Conservation (phyloP, 768 basidiomycete species). For the Tremella fuciformis region DNA sequence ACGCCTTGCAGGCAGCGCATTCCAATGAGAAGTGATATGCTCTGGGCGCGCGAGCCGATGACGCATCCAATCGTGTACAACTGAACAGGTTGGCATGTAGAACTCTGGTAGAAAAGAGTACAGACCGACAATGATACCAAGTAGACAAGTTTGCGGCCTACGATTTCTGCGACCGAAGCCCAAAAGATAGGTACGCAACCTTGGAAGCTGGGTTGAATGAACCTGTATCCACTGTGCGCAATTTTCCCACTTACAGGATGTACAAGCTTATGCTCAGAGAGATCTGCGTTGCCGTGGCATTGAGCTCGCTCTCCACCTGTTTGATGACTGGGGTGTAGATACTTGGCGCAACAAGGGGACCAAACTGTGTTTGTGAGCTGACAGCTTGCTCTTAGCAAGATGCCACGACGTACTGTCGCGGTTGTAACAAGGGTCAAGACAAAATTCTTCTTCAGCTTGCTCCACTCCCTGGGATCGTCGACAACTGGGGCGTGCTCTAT, state of each 20-base stretch:
- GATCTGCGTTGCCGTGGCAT: slow-evolving; percentile 48
- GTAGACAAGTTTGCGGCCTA: too few species aligned
- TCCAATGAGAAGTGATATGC: slow-evolving; percentile 47
- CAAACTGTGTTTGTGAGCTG: slow-evolving; percentile 33
- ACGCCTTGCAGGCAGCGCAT: slow-evolving; percentile 49
- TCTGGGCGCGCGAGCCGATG: slow-evolving; percentile 41
- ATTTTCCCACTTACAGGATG: slow-evolving; percentile 42
- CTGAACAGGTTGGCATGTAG: too few species aligned
- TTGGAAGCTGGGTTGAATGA: slow-evolving; percentile 27
- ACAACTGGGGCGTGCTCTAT: slow-evolving; percentile 53
- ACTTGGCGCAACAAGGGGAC: slow-evolving; percentile 48
- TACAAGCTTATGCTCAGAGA: slow-evolving; percentile 49
- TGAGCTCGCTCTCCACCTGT: slow-evolving; percentile 42
- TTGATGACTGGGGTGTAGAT: slow-evolving; percentile 53
- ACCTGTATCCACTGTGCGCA: neutral
- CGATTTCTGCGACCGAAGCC: slow-evolving; percentile 43
- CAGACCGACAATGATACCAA: too few species aligned
- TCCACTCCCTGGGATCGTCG: slow-evolving; percentile 53
- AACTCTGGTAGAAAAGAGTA: too few species aligned
- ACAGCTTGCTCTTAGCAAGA: too few species aligned
- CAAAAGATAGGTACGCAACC: slow-evolving; percentile 43
- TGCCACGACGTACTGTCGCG: slow-evolving; percentile 29
- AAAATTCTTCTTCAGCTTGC: slow-evolving; percentile 44
- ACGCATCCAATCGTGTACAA: slow-evolving; percentile 47
- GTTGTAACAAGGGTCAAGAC: slow-evolving; percentile 35